These are phyloP conservation scores for Aspergillus sojae DNA, from an alignment of 2,329 filamentous ascomycete species.

Conservation along the genomic window DNA sequence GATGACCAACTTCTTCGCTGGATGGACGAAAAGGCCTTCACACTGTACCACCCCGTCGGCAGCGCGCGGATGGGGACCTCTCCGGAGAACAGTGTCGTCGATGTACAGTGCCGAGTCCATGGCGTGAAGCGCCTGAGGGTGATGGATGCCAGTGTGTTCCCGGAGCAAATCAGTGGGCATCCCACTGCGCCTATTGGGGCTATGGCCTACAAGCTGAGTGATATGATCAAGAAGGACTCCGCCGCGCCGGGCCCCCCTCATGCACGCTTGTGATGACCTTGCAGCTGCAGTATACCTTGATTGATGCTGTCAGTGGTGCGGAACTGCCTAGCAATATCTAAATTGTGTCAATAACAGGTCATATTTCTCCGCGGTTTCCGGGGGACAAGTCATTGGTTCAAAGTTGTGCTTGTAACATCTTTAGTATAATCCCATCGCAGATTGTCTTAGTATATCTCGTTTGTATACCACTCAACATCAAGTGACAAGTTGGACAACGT, in stretches of 20 bases:
- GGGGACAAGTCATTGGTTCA: too few relatives aligned
- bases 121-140: slow-evolving; percentile 22
- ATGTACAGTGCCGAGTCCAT: slow-evolving; percentile 22
- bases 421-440: too few relatives aligned
- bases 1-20: slow-evolving; percentile 22
- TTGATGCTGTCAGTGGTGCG: too few relatives aligned
- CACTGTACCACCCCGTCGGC: slow-evolving; percentile 24
- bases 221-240: slow-evolving; percentile 15
- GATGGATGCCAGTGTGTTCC: slow-evolving; percentile 27
- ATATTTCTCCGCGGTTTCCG: too few relatives aligned
- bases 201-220: slow-evolving; percentile 23
- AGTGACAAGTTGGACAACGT: too few relatives aligned
- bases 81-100: slow-evolving; percentile 19
- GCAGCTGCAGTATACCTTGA: too few relatives aligned
- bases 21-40: slow-evolving; percentile 25
- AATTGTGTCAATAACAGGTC: too few relatives aligned
- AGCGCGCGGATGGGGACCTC: slow-evolving; percentile 24
- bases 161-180: slow-evolving; percentile 25
- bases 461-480: too few relatives aligned
- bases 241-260: not conserved
- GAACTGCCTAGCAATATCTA: too few relatives aligned
- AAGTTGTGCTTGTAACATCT: too few relatives aligned
- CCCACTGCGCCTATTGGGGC: slow-evolving; percentile 22
- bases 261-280: not conserved
- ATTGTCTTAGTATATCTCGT: too few relatives aligned